Evolutionary conservation across 2,329 filamentous ascomycete species (phyloP).

Genomic region (Colletotrichum ledebouriae): DNA sequence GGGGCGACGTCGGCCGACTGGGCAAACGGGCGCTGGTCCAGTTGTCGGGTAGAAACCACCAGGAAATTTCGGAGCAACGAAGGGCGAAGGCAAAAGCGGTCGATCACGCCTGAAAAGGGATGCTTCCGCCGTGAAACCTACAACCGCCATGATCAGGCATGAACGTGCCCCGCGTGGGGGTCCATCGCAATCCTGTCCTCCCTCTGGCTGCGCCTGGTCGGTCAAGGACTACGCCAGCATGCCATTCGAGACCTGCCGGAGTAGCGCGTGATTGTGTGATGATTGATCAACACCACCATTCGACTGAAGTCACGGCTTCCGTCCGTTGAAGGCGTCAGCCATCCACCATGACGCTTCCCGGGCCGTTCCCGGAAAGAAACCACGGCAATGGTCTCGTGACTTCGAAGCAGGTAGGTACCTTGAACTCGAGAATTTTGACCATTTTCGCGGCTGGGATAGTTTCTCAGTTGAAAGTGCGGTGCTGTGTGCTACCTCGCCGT

Average conservation of each 20-base stretch:
- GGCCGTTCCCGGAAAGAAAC: conserved; percentile 17
- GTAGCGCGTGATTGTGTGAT: conserved; percentile 27
- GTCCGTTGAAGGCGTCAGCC: conserved; percentile 1
- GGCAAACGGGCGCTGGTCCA: conserved; percentile 13
- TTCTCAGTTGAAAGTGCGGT: background rate
- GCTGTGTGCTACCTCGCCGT: conserved; percentile 1
- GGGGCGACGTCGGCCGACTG: conserved; percentile 34
- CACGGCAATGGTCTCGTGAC: conserved; percentile 22
- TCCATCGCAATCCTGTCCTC: conserved; percentile 25
- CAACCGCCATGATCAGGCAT: conserved; percentile 31
- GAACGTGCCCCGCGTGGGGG: conserved; percentile 41
- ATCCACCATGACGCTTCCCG: conserved; percentile 27
- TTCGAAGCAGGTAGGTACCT: conserved; percentile 1
- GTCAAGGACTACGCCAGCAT: conserved; percentile 36
- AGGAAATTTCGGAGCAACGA: conserved; percentile 26
- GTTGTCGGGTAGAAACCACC: conserved; percentile 35
- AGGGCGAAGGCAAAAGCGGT: conserved; percentile 26
- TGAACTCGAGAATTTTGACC: conserved; percentile 4
- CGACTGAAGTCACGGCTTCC: conserved; percentile 37
- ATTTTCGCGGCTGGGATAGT: background rate
- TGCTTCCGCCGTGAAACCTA: conserved; percentile 34
- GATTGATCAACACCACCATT: conserved; percentile 31
- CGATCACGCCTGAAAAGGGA: conserved; percentile 40
- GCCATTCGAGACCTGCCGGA: conserved; percentile 25
- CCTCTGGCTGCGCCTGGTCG: conserved; percentile 19